Conservation (phyloP, 257 asterid species). For the Solanum paucissectum region DNA sequence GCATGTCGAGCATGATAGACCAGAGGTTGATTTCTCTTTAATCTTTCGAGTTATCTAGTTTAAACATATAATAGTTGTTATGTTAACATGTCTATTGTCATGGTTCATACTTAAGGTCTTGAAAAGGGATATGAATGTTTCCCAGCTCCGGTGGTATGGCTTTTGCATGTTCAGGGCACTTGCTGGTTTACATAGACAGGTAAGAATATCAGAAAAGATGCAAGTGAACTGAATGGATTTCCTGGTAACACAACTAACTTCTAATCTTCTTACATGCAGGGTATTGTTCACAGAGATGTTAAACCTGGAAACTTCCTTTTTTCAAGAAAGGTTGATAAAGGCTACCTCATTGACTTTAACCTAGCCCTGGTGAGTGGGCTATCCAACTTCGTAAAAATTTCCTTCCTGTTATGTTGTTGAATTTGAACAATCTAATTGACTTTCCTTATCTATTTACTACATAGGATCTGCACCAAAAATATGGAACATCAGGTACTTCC, state of each 20-base stretch:
- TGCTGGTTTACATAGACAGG: slow-evolving; percentile 86
- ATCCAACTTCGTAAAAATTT: not conserved
- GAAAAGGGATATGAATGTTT: slow-evolving; percentile 54
- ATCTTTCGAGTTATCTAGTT: not conserved
- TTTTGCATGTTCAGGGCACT: slow-evolving; percentile 90
- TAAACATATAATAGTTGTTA: not conserved
- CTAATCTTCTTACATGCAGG: slow-evolving; percentile 36
- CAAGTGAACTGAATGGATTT: slow-evolving; percentile 5
- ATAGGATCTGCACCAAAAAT: slow-evolving; percentile 71
- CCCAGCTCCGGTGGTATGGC: slow-evolving; percentile 77
- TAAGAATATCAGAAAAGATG: slow-evolving; percentile 18
- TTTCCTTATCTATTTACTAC: not conserved
- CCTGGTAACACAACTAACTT: not conserved
- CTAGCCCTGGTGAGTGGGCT: slow-evolving; percentile 74
- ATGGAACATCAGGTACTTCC: slow-evolving; percentile 43
- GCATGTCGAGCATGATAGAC: slow-evolving; percentile 88
- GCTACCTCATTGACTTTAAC: slow-evolving; percentile 90
- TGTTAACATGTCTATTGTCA: not conserved
- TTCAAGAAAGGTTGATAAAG: slow-evolving; percentile 65
- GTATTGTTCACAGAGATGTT: slow-evolving; percentile 89
- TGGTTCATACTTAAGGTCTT: slow-evolving; percentile 36
- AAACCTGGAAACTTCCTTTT: slow-evolving; percentile 96
- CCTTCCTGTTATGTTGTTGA: not conserved
- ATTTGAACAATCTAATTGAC: slow-evolving; percentile 1
- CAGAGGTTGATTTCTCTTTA: slow-evolving; percentile 57